phyloP scores from a whole-genome alignment of 345 rosid genomes.

The Ceriops decandra region DNA sequence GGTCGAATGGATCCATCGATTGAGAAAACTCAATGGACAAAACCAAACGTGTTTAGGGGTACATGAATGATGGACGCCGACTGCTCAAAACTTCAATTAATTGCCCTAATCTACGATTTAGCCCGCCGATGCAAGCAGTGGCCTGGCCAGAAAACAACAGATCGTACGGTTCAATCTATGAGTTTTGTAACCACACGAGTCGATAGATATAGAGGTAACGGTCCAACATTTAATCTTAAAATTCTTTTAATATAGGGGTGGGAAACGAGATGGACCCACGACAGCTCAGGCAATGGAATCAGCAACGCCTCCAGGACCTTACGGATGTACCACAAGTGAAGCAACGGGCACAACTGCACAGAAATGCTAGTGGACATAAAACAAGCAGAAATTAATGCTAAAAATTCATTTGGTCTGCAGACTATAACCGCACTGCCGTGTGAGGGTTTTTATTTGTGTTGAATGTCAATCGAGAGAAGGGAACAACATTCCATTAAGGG shows the following conservation, averaged over 20 bases:
- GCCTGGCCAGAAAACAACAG: neutral
- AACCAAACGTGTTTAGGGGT: neutral
- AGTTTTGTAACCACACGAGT: neutral
- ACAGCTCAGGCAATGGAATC: neutral
- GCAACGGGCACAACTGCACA: conserved; percentile 3
- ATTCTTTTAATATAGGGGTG: neutral
- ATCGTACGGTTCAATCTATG: neutral
- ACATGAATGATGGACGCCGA: neutral
- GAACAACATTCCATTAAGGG: neutral
- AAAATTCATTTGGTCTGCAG: conserved; percentile 10
- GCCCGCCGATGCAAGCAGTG: too few relatives aligned
- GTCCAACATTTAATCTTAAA: neutral
- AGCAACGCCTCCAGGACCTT: neutral
- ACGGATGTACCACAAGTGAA: neutral
- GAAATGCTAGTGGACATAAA: neutral
- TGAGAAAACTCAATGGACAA: neutral
- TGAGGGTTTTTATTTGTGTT: neutral
- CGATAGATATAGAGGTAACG: neutral
- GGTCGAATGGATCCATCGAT: neutral
- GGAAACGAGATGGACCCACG: neutral
- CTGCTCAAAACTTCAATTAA: neutral
- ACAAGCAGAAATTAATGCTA: conserved; percentile 11
- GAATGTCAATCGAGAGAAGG: neutral
- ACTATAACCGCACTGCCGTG: neutral
- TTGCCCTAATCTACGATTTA: neutral